Percentiles rank a stretch among this genome's conserved stretches.
phyloP scores from a whole-genome alignment of 768 basidiomycete genomes.

The Termitomyces sp. region DNA sequence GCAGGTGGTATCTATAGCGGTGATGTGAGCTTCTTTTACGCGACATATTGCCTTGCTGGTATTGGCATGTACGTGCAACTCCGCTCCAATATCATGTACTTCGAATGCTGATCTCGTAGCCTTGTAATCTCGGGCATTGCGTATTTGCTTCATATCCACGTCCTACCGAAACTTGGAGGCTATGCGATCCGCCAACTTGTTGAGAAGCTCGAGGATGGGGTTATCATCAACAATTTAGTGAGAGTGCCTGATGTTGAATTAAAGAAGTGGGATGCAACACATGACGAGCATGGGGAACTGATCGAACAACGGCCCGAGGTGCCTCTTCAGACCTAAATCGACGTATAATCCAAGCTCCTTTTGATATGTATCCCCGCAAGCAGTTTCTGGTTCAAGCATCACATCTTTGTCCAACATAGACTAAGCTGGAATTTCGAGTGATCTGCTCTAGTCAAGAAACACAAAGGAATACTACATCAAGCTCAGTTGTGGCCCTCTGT shows the following conservation, averaged over 20 bases:
- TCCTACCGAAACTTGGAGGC: constrained; percentile 36
- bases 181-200: constrained; percentile 43
- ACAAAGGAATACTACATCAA: no score
- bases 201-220: constrained; percentile 31
- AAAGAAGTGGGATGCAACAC: constrained; percentile 29
- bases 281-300: constrained; percentile 27
- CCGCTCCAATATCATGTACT: not conserved
- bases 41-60: constrained; percentile 35
- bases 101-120: constrained; percentile 10
- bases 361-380: not conserved
- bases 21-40: constrained; percentile 38
- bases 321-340: not conserved
- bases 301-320: constrained; percentile 1
- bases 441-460: no score
- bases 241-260: constrained; percentile 25
- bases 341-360: not conserved
- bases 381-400: no score
- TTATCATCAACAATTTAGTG: constrained; percentile 23
- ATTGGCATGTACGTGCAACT: constrained; percentile 25
- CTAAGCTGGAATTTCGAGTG: no score
- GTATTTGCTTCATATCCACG: constrained; percentile 30
- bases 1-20: constrained; percentile 30
- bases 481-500: no score
- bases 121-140: constrained; percentile 24
- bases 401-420: no score